A percentile compares a stretch with the other conserved stretches of the same genome.
These are phyloP conservation scores for Taphrina deformans DNA, from an alignment of 1,139 yeast species.

Conservation along the genomic window DNA sequence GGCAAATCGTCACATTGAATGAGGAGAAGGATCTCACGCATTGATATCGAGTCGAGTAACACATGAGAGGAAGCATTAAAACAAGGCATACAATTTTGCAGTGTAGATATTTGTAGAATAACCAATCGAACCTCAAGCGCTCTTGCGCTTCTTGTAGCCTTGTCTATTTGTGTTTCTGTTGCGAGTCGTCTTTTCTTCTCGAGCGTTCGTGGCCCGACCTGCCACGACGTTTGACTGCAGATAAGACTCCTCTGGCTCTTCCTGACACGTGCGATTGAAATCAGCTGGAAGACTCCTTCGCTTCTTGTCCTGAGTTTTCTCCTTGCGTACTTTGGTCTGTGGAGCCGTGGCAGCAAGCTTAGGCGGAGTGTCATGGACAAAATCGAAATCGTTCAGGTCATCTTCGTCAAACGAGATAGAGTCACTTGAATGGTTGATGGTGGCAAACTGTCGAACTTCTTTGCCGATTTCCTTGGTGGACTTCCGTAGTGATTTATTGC, in stretches of 20 bases:
- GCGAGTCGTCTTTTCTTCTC: background rate
- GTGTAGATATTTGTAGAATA: background rate
- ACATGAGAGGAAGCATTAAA: too few species aligned
- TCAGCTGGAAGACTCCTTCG: constrained; percentile 1
- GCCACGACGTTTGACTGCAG: background rate
- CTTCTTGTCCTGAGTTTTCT: background rate
- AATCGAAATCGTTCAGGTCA: constrained; percentile 4
- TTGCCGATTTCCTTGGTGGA: background rate
- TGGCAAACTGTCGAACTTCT: constrained; percentile 4
- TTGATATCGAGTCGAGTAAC: background rate
- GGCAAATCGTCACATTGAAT: background rate
- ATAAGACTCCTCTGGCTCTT: background rate
- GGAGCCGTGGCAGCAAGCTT: background rate
- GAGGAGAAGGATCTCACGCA: background rate
- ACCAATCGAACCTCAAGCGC: constrained; percentile 1
- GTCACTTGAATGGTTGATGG: background rate
- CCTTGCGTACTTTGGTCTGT: background rate
- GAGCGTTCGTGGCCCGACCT: background rate
- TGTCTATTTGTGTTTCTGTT: background rate
- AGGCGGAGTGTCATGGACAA: constrained; percentile 11
- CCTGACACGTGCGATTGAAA: background rate
- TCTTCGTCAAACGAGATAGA: constrained; percentile 1
- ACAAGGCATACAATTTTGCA: background rate
- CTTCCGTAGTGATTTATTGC: background rate
- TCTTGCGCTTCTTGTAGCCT: constrained; percentile 10